phyloP scores from a whole-genome alignment of 176 grass and related monocot genomes.

The Elymus sibiricus region DNA sequence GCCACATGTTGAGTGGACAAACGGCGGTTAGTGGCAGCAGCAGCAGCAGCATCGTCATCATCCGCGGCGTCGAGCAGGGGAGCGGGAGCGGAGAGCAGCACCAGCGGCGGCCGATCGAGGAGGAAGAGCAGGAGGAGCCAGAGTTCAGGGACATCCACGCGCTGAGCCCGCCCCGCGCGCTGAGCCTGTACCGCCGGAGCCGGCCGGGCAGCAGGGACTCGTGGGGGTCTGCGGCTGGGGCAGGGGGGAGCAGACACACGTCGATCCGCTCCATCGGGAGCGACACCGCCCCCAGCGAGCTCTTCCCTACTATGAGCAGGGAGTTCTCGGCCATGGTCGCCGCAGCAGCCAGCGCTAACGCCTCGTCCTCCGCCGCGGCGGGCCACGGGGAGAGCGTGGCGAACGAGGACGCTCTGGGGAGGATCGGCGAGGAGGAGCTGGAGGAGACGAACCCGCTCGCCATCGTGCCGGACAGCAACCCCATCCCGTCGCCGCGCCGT shows the following conservation, averaged over 20 bases:
- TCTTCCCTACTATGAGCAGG: slow-evolving; percentile 60
- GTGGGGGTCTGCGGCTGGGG: slow-evolving; percentile 51
- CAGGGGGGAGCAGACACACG: slow-evolving; percentile 54
- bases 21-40: slow-evolving; percentile 24
- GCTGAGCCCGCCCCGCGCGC: slow-evolving; percentile 44
- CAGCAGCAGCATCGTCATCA: neutral
- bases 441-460: slow-evolving; percentile 95
- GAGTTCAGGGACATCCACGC: slow-evolving; percentile 91
- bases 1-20: slow-evolving; percentile 58
- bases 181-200: slow-evolving; percentile 33
- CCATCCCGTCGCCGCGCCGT: slow-evolving; percentile 74
- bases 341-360: slow-evolving; percentile 51
- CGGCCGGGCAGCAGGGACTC: slow-evolving; percentile 25
- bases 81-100: neutral
- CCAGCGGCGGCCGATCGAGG: neutral
- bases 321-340: slow-evolving; percentile 80
- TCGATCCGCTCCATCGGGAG: slow-evolving; percentile 62
- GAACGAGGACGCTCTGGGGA: slow-evolving; percentile 29
- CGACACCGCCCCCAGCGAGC: slow-evolving; percentile 57
- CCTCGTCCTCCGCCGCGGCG: neutral
- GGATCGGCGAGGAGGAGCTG: slow-evolving; percentile 64
- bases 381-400: slow-evolving; percentile 6
- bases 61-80: neutral
- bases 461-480: slow-evolving; percentile 80
- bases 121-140: slow-evolving; percentile 39